Conservation (phyloP, 2,329 filamentous ascomycete genomes). For the Sporothrix protearum region DNA sequence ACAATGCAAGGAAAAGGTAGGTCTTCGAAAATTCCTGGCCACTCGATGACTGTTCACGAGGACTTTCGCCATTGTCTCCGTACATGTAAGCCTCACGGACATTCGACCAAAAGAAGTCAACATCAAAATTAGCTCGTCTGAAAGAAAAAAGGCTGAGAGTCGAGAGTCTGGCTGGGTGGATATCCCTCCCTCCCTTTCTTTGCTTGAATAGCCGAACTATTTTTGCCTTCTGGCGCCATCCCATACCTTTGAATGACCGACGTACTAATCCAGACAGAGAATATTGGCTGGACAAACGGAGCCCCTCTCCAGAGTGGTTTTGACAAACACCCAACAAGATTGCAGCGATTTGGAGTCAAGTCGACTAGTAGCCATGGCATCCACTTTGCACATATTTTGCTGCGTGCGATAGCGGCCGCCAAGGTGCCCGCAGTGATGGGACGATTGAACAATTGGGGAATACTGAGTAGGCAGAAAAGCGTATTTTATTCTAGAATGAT, state of each 20-base stretch:
- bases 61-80: background rate
- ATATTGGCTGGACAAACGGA: slow-evolving; percentile 13
- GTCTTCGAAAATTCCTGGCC: background rate
- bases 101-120: background rate
- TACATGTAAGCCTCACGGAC: background rate
- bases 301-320: background rate
- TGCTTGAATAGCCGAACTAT: slow-evolving; percentile 1
- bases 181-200: background rate
- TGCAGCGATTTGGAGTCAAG: background rate
- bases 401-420: slow-evolving; percentile 4
- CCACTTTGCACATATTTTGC: background rate
- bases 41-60: background rate
- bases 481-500: slow-evolving; percentile 15
- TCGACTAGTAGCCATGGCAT: background rate
- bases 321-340: background rate
- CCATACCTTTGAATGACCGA: background rate
- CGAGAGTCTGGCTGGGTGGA: slow-evolving; percentile 4
- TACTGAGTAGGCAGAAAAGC: background rate
- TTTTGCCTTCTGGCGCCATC: background rate
- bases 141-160: background rate
- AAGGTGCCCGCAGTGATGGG: background rate
- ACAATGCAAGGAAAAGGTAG: no score
- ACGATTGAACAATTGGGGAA: background rate
- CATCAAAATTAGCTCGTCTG: background rate
- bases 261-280: background rate